Base-by-base conservation (phyloP, 2,329 filamentous ascomycete species). In the Akanthomyces dipterigenus region DNA sequence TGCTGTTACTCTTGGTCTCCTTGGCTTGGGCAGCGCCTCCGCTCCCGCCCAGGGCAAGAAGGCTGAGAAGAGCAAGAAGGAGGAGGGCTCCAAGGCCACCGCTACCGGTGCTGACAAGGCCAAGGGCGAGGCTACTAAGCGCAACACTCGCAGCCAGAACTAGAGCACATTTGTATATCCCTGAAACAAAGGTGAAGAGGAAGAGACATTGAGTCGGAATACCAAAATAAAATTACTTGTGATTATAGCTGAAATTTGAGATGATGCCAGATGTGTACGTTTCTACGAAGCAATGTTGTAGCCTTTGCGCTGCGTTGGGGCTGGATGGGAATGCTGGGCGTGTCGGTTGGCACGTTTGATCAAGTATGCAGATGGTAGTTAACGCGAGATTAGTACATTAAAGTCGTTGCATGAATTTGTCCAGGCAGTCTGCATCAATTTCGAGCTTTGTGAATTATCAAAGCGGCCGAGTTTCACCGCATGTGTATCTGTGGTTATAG, bases 61-160 rank as follows among this genome's bases (percentile, higher is more conserved):
- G 62, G 85, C 91, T 83, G 85, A 84, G 69, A 88, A 93, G 81
- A 86, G 90, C 50, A 88, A 87, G 69, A 92, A 75, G 70, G 72
- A 75, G 61, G 91, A 96, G 86, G 81, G 77, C 62, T 77, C 80
- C 22, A 80, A 85, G 73, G 82, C 84, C 57, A 78, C 81, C 20
- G 71, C 85, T 45, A 80, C 83, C 55, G 85, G 85, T 60, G 85
- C 87, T 60, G 90, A 91, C 64, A 85, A 90, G 62, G 86, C 87
- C 67, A 93, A 95, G 81, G 85, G 82, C 59, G 89, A 93, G 82
- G 80, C 76, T 34, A 84, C 75, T 71, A 87, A 86, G 81, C 83
- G 84, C 66, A 75, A 76, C 63, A 83, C 81, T 62, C 81, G 82
- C 70, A 85, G 78, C 77, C 78, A 82, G 68, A 82, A 79, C 70